phyloP scores from a whole-genome alignment of 306 rosid genomes.

The apple (Malus domestica) region DNA sequence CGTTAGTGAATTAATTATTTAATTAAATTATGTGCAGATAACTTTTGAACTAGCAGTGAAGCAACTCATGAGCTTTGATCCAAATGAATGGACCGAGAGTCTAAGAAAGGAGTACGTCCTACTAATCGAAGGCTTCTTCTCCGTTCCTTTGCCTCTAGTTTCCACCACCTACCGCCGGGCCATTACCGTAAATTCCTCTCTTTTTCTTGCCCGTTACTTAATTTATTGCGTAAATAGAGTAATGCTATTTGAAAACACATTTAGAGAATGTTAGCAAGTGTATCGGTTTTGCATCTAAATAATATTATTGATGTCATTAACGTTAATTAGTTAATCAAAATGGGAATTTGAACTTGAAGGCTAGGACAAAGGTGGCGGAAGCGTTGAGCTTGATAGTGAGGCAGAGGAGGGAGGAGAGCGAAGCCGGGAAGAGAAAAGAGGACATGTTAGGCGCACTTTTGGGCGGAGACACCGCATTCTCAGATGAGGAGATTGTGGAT shows the following conservation, averaged over 20 bases:
- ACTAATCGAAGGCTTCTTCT: constrained; percentile 89
- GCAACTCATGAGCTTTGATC: constrained; percentile 96
- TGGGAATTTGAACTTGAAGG: constrained; percentile 24
- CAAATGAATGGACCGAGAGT: constrained; percentile 79
- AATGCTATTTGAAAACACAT: not conserved
- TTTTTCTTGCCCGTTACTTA: not conserved
- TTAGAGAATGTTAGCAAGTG: not conserved
- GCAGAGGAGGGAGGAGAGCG: constrained; percentile 51
- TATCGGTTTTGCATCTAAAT: no score
- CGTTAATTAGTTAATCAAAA: not conserved
- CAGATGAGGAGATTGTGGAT: constrained; percentile 82
- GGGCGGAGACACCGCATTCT: constrained; percentile 66
- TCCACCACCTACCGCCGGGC: constrained; percentile 86
- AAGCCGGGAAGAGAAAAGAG: constrained; percentile 33
- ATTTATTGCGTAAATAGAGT: not conserved
- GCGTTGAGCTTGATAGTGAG: constrained; percentile 64
- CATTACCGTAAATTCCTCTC: constrained; percentile 37
- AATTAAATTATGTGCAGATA: constrained; percentile 38
- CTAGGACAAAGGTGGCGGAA: constrained; percentile 86
- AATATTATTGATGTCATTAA: no score
- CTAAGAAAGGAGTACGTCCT: constrained; percentile 76
- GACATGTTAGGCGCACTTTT: constrained; percentile 80
- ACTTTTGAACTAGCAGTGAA: constrained; percentile 95
- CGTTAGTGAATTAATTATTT: not conserved
- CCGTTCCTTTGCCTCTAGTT: constrained; percentile 68